A percentile compares a stretch with the other conserved stretches of the same genome.
Conservation (phyloP, 2,329 filamentous ascomycete genomes). For the Fusarium neocosmosporiellum region DNA sequence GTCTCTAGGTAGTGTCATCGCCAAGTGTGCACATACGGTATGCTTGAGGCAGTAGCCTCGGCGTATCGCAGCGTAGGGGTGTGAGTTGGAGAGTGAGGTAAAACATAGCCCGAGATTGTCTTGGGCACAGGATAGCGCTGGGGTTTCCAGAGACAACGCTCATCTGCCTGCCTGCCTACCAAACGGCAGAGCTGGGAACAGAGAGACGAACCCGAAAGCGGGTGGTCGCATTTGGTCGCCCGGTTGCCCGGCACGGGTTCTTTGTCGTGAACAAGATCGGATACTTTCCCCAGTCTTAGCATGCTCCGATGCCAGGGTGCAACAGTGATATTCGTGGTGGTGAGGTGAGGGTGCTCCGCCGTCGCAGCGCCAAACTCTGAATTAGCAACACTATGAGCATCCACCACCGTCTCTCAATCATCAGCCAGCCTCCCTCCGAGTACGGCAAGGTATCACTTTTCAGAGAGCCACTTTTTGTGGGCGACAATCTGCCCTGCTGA, state of each 20-base stretch:
- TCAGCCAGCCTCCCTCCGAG: constrained; percentile 26
- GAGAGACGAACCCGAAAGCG: constrained; percentile 24
- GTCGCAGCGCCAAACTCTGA: constrained; percentile 38
- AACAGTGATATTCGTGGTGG: constrained; percentile 28
- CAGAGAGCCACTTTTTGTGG: constrained; percentile 20
- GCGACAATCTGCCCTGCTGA: neutral
- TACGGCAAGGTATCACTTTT: constrained; percentile 11
- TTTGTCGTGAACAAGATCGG: constrained; percentile 21
- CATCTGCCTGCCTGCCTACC: constrained; percentile 15
- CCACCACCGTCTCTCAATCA: constrained; percentile 14
- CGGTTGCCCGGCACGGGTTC: constrained; percentile 17
- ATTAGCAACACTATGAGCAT: constrained; percentile 29
- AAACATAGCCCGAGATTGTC: constrained; percentile 43
- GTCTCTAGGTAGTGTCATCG: constrained; percentile 41
- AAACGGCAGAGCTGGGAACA: constrained; percentile 17
- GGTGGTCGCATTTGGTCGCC: constrained; percentile 31
- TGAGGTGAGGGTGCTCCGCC: constrained; percentile 36
- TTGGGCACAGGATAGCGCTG: constrained; percentile 34
- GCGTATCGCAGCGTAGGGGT: constrained; percentile 30
- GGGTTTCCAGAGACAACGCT: constrained; percentile 22
- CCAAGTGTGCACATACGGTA: constrained; percentile 34
- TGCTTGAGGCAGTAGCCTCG: constrained; percentile 31
- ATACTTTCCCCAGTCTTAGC: constrained; percentile 32
- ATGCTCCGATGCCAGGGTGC: constrained; percentile 28
- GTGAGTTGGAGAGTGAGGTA: constrained; percentile 34